phyloP scores from a whole-genome alignment of 352 stramenopile species.

The Phytopythium sindhum region DNA sequence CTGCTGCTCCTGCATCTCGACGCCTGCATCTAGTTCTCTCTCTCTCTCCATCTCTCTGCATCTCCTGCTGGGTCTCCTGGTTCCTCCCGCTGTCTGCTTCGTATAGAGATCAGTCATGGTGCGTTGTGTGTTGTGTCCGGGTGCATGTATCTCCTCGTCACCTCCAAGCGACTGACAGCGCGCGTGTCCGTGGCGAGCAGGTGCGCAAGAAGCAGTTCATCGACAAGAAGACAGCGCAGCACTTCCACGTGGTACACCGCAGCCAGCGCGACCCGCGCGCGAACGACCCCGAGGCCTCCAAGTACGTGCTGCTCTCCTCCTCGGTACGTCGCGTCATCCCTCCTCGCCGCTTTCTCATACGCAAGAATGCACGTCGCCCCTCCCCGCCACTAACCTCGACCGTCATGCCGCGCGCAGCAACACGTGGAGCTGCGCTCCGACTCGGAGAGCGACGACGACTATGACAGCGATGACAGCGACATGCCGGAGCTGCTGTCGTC shows the following conservation, averaged over 20 bases:
- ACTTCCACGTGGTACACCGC: conserved; percentile 86
- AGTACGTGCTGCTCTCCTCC: conserved; percentile 79
- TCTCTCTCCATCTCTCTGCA: background rate
- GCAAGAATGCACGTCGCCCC: background rate
- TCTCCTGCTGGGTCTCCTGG: background rate
- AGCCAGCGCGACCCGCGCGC: conserved; percentile 77
- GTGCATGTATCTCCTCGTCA: background rate
- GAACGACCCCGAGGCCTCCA: conserved; percentile 80
- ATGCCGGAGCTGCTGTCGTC: conserved; percentile 49
- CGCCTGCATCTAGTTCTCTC: too few relatives aligned
- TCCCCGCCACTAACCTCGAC: background rate
- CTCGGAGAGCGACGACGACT: conserved; percentile 32
- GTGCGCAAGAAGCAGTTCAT: conserved; percentile 83
- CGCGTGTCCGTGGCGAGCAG: conserved; percentile 9
- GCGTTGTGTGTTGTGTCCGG: background rate
- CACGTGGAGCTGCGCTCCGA: conserved; percentile 61
- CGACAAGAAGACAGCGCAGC: conserved; percentile 83
- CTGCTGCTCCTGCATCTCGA: too few relatives aligned
- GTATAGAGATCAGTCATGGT: conserved; percentile 2
- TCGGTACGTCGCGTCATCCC: conserved; percentile 15
- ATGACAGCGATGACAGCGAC: conserved; percentile 47
- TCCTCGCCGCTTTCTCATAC: background rate
- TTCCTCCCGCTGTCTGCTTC: background rate
- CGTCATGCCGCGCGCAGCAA: conserved; percentile 8
- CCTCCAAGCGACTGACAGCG: background rate